Evolutionary conservation across 257 asterid species (phyloP).

Genomic region (Solanum raphanifolium): DNA sequence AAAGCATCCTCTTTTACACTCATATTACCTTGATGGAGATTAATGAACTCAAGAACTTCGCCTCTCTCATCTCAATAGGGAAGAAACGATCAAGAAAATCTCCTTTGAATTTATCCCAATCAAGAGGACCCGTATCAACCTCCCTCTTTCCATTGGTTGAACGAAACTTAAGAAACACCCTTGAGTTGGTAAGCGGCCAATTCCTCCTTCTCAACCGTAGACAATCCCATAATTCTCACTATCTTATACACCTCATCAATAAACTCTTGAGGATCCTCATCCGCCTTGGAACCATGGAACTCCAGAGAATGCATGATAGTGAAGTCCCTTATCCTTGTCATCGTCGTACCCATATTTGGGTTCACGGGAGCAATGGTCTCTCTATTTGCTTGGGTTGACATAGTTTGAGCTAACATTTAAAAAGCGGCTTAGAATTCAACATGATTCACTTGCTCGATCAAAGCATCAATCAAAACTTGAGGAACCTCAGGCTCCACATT

Average conservation of each 20-base stretch:
- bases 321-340: background rate
- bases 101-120: background rate
- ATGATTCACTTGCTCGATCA: background rate
- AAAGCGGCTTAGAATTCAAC: background rate
- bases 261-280: background rate
- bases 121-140: no score
- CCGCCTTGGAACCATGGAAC: background rate
- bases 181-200: background rate
- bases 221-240: background rate
- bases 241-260: background rate
- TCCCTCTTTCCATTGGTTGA: no score
- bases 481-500: background rate
- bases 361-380: background rate
- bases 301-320: background rate
- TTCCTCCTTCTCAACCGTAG: background rate
- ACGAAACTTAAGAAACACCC: background rate
- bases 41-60: background rate
- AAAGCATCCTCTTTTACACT: background rate
- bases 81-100: background rate
- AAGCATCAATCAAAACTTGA: background rate
- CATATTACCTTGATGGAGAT: background rate
- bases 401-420: background rate
- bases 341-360: background rate
- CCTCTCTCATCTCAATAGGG: background rate
- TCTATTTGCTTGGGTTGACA: background rate